Evolutionary conservation across 2,329 filamentous ascomycete species (phyloP), one percentile per base, ranked within the genome.

Genomic region (Annulohypoxylon truncatum): DNA sequence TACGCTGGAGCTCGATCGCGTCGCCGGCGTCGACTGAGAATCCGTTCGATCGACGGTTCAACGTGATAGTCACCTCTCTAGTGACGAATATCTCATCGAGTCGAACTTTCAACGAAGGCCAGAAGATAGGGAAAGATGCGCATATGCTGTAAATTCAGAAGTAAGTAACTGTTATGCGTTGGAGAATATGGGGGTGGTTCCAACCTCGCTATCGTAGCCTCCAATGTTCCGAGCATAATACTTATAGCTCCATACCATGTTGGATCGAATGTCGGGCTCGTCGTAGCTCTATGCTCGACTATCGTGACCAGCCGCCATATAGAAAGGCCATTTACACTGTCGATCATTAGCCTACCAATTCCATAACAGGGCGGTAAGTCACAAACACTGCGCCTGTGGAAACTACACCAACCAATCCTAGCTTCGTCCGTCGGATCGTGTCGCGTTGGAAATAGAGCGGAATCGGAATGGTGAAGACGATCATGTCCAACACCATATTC

Each of bases 261-360:
- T 42, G 74, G 74, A 51, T 78, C 76, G 63, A 78, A 73, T 0
- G 73, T 76, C 7, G 76, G 76, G 18, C 61, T 70, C 0, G 76
- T 77, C 8, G 71, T 68, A 1, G 74, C 74, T 28, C 61, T 59
- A 58, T 77, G 72, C 22, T 76, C 61, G 9, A 76, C 46, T 5
- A 77, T 69, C 13, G 72, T 73, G 5, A 61, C 61, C n/a, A 77
- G 66, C 9, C 76, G 74, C 72, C 75, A 77, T 26, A 77, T 66
- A 5, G 74, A 75, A 42, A 77, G 63, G 35, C 67, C 63, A 54
- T 74, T 72, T 9, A 70, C 61, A 22, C 61, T 68, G 22, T 53
- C 58, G 13, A 15, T 8, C 18, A 31, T 52, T 38, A 38, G 48
- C 12, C 20, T 10, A 22, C 2, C 18, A 24, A 28, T 15, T 15